phyloP scores from a whole-genome alignment of 192 early-diverging fungal genomes.

The Coemansia sp. region DNA sequence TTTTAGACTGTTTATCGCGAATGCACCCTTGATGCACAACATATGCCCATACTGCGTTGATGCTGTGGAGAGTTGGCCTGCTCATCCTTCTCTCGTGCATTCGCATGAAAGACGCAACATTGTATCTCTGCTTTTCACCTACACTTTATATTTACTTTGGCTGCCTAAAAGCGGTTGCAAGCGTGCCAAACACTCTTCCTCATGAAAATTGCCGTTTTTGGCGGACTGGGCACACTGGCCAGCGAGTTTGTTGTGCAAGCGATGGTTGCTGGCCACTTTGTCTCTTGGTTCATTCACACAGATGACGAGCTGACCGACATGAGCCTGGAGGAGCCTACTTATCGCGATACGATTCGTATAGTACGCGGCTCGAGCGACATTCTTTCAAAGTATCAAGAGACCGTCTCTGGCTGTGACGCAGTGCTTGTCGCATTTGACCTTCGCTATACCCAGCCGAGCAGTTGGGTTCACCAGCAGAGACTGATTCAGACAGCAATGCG shows the following conservation, averaged over 20 bases:
- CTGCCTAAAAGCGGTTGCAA: neutral
- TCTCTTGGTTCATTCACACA: conserved; percentile 28
- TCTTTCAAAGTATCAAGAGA: conserved; percentile 21
- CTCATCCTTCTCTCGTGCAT: neutral
- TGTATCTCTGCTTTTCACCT: neutral
- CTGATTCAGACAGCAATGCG: conserved; percentile 37
- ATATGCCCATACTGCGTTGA: neutral
- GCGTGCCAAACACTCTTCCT: neutral
- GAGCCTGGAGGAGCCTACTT: conserved; percentile 17
- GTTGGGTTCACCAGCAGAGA: conserved; percentile 25
- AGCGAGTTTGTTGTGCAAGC: conserved; percentile 35
- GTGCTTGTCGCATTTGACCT: conserved; percentile 35
- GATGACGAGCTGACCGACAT: conserved; percentile 23
- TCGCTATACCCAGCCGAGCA: conserved; percentile 11
- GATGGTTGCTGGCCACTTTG: conserved; percentile 18
- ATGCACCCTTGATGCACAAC: neutral
- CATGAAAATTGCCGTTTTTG: conserved; percentile 45
- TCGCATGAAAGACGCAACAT: neutral
- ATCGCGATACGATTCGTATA: conserved; percentile 20
- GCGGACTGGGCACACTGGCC: conserved; percentile 25
- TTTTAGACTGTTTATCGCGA: neutral
- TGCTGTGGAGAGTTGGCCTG: neutral
- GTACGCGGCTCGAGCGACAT: conserved; percentile 23
- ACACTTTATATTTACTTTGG: neutral
- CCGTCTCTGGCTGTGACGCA: conserved; percentile 16